Percentiles rank a stretch among this genome's conserved stretches.
These are phyloP conservation scores for Linaria vulgaris DNA, from an alignment of 257 asterid species.

Conservation along the genomic window DNA sequence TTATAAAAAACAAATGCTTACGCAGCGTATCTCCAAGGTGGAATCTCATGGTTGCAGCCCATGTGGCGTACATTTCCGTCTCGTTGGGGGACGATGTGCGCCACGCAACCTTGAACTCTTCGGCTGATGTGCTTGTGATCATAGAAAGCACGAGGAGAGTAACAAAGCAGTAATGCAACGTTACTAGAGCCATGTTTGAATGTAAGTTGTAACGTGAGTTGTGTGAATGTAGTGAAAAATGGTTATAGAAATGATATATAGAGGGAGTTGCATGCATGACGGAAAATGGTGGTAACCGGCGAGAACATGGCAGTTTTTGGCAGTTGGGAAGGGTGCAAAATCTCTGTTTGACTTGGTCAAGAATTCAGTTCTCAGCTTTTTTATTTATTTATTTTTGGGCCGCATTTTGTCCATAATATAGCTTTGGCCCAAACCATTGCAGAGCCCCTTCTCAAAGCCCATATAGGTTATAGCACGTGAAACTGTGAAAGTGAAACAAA, in stretches of 20 bases:
- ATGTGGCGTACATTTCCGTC: constrained; percentile 44
- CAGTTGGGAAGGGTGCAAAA: constrained; percentile 29
- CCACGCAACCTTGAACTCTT: constrained; percentile 83
- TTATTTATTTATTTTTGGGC: too few relatives aligned
- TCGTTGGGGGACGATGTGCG: constrained; percentile 43
- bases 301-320: constrained; percentile 40
- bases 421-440: too few relatives aligned
- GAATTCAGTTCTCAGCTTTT: background rate
- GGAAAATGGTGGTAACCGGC: background rate
- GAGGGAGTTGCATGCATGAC: background rate
- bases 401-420: too few relatives aligned
- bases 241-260: background rate
- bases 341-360: constrained; percentile 26
- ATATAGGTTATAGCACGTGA: too few relatives aligned
- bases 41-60: constrained; percentile 53
- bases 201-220: background rate
- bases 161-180: constrained; percentile 19
- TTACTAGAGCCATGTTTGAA: constrained; percentile 31
- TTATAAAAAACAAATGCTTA: too few relatives aligned
- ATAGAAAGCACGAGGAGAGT: constrained; percentile 13
- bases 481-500: too few relatives aligned
- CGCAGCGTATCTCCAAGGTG: constrained; percentile 70
- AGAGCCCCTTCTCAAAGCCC: too few relatives aligned
- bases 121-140: constrained; percentile 34
- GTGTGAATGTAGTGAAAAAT: background rate